These are phyloP conservation scores for Choanephora cucurbitarum DNA, from an alignment of 371 early-diverging fungal species.

Conservation along the genomic window DNA sequence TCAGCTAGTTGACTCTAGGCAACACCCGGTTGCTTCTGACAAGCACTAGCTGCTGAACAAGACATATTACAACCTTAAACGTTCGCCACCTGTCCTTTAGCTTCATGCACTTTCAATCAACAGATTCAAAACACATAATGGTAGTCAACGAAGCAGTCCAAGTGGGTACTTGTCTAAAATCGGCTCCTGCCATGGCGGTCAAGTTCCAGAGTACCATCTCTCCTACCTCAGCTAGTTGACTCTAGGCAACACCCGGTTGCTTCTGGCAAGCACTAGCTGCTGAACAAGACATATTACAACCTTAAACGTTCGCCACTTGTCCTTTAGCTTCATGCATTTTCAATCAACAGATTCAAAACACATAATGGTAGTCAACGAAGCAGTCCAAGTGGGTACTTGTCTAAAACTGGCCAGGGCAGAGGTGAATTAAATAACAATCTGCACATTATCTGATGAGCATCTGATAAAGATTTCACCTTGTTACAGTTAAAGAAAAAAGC, in stretches of 20 bases:
- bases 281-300: slow-evolving; percentile 9
- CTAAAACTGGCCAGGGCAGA: slow-evolving; percentile 7
- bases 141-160: slow-evolving; percentile 7
- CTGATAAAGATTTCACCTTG: slow-evolving; percentile 1
- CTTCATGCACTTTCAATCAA: slow-evolving; percentile 7
- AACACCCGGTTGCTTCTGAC: slow-evolving; percentile 8
- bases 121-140: slow-evolving; percentile 8
- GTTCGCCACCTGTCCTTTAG: slow-evolving; percentile 8
- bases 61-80: slow-evolving; percentile 7
- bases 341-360: slow-evolving; percentile 7
- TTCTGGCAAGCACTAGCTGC: slow-evolving; percentile 8
- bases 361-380: slow-evolving; percentile 8
- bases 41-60: slow-evolving; percentile 8
- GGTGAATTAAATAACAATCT: slow-evolving; percentile 3
- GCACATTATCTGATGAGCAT: not conserved
- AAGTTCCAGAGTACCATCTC: slow-evolving; percentile 8
- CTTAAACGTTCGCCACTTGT: slow-evolving; percentile 7
- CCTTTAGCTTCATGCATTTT: slow-evolving; percentile 7
- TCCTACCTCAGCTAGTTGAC: slow-evolving; percentile 8
- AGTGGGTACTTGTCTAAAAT: slow-evolving; percentile 8
- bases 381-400: slow-evolving; percentile 9
- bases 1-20: slow-evolving; percentile 10
- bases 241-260: slow-evolving; percentile 9
- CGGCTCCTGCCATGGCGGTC: slow-evolving; percentile 4
- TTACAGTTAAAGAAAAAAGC: slow-evolving; percentile 1